Evolutionary conservation across 257 asterid species (phyloP).

Genomic region (Catharanthus roseus): DNA sequence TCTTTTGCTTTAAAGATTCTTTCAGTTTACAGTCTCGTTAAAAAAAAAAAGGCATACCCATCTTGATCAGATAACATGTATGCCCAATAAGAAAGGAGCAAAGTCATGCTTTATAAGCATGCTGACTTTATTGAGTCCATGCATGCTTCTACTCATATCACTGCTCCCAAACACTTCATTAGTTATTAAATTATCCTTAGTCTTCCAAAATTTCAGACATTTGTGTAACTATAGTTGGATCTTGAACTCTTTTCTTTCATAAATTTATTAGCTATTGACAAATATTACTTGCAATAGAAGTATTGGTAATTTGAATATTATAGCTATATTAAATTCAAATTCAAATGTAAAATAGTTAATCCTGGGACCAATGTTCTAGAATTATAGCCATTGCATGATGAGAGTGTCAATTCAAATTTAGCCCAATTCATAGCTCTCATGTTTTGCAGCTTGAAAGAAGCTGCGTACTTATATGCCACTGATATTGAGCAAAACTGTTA

Average conservation of each 20-base stretch:
- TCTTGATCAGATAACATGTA: neutral
- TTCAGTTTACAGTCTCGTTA: neutral
- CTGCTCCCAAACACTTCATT: neutral
- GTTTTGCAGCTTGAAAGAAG: too few relatives aligned
- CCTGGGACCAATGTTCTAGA: too few relatives aligned
- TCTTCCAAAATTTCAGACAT: neutral
- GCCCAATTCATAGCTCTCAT: too few relatives aligned
- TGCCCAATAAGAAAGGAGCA: neutral
- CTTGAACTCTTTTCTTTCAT: neutral
- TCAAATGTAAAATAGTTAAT: neutral
- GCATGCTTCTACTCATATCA: neutral
- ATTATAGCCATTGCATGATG: too few relatives aligned
- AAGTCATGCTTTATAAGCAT: neutral
- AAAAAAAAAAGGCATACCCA: neutral
- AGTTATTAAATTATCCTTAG: neutral
- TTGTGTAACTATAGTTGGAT: neutral
- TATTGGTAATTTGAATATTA: neutral
- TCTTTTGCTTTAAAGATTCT: neutral
- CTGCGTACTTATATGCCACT: neutral
- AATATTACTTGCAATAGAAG: neutral
- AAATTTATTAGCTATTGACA: neutral
- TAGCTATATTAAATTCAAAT: neutral
- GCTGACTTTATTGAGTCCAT: neutral
- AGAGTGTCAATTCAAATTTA: too few relatives aligned
- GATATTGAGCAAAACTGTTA: neutral